Evolutionary conservation across 2,329 filamentous ascomycete species (phyloP).

Genomic region (Epichloe hybrida): DNA sequence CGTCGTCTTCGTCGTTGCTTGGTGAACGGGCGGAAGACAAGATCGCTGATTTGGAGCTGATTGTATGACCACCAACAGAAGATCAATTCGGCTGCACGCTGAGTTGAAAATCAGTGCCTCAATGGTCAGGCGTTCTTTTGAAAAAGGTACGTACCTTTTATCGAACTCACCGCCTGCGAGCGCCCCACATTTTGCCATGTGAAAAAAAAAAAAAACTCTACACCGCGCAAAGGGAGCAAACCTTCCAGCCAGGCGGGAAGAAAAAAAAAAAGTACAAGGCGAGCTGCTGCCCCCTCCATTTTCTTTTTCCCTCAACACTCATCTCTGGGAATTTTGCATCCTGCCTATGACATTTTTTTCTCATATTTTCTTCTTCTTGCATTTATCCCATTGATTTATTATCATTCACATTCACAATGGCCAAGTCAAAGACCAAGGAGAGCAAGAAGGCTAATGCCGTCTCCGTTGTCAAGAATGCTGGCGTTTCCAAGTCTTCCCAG

Average conservation of each 20-base stretch:
- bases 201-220: conserved; percentile 17
- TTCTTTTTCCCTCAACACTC: conserved; percentile 1
- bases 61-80: not conserved
- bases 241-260: conserved; percentile 9
- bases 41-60: not conserved
- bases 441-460: conserved; percentile 40
- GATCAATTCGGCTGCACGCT: not conserved
- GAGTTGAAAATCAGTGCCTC: not conserved
- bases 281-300: conserved; percentile 5
- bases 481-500: conserved; percentile 54
- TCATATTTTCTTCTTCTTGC: not conserved
- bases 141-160: not conserved
- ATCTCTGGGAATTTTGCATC: not conserved
- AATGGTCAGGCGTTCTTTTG: conserved; percentile 15
- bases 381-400: not conserved
- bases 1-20: not conserved
- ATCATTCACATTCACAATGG: conserved; percentile 31
- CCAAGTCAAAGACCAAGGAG: conserved; percentile 48
- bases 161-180: conserved; percentile 20
- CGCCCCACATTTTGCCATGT: conserved; percentile 21
- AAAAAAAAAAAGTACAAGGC: conserved; percentile 7
- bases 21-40: not conserved
- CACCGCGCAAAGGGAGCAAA: conserved; percentile 3
- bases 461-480: conserved; percentile 48
- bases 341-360: not conserved